Conservation (phyloP, 352 stramenopile genomes). For the Pythium sp. region DNA sequence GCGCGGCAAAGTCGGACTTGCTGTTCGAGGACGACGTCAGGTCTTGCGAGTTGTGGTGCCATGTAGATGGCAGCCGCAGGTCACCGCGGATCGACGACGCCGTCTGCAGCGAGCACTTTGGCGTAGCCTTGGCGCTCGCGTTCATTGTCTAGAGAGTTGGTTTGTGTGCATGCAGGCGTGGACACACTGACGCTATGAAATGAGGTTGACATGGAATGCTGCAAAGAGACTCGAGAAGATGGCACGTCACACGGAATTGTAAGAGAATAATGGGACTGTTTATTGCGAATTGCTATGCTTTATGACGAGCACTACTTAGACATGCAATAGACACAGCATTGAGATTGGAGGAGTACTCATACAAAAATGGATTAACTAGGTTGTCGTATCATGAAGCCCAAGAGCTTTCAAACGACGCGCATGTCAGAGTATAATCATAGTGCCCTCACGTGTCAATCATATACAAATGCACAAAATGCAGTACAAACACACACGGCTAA, state of each 20-base stretch:
- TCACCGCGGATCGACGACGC: constrained; percentile 23
- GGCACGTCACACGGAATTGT: background rate
- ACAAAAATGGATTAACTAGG: constrained; percentile 77
- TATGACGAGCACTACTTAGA: background rate
- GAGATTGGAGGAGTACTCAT: constrained; percentile 46
- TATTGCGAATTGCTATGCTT: constrained; percentile 1
- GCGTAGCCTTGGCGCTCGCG: constrained; percentile 8
- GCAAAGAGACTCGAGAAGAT: constrained; percentile 1
- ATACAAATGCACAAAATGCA: background rate
- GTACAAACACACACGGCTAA: constrained; percentile 6
- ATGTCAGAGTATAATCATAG: constrained; percentile 74
- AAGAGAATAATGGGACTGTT: constrained; percentile 1
- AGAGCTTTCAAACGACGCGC: constrained; percentile 73
- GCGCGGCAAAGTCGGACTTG: background rate
- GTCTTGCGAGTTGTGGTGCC: background rate
- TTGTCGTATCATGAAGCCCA: constrained; percentile 75
- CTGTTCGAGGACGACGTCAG: background rate
- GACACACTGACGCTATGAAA: background rate
- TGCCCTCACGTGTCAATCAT: constrained; percentile 23
- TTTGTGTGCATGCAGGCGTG: background rate
- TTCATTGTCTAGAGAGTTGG: background rate
- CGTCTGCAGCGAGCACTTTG: constrained; percentile 21
- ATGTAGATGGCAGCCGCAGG: constrained; percentile 18
- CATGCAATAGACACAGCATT: background rate
- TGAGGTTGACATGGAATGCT: background rate